Evolutionary conservation across 139 green algal species (phyloP).

Genomic region (Chlorella sorokiniana): DNA sequence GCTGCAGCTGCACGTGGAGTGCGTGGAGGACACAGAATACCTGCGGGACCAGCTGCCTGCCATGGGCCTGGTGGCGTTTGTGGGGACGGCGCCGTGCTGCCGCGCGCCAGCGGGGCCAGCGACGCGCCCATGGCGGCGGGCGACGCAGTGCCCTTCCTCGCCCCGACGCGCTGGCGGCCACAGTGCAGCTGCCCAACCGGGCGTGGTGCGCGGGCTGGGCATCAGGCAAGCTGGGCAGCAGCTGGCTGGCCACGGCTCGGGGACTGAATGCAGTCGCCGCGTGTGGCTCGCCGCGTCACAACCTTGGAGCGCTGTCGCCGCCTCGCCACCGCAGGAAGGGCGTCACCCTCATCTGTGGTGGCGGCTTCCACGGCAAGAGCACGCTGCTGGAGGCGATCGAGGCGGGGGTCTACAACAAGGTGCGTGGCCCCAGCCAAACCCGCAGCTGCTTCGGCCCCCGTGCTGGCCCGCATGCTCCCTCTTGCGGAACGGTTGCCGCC

Average conservation of each 20-base stretch:
- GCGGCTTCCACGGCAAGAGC: constrained; percentile 77
- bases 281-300: neutral
- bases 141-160: constrained; percentile 50
- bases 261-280: neutral
- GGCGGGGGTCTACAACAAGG: constrained; percentile 73
- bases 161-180: constrained; percentile 43
- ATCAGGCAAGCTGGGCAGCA: constrained; percentile 25
- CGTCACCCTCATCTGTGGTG: constrained; percentile 73
- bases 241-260: neutral
- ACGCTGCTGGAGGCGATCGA: constrained; percentile 75
- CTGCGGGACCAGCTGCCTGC: constrained; percentile 51
- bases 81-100: constrained; percentile 72
- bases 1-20: constrained; percentile 55
- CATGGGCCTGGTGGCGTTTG: constrained; percentile 66
- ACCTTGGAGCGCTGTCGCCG: no score
- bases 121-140: constrained; percentile 52
- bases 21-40: constrained; percentile 63
- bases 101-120: constrained; percentile 44
- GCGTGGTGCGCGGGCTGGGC: constrained; percentile 63
- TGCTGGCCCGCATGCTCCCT: no score
- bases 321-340: constrained; percentile 44
- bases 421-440: neutral
- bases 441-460: neutral
- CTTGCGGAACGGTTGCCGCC: no score
- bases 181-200: constrained; percentile 60